A percentile compares a stretch with the other conserved stretches of the same genome.
Evolutionary conservation across 345 rosid genomes (phyloP).

Genomic region (Tarenaya hassleriana): DNA sequence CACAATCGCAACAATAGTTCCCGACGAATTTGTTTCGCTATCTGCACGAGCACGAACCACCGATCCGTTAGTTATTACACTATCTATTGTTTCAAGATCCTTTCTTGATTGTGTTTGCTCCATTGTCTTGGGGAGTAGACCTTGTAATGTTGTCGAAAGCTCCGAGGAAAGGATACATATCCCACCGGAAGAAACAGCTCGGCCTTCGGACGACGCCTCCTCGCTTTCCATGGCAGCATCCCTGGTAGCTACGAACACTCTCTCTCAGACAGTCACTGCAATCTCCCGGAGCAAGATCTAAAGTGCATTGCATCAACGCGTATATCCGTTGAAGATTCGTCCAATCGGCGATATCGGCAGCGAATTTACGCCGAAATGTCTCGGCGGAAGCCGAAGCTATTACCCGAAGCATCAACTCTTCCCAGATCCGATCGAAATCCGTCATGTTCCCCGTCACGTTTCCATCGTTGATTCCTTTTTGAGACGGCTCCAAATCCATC

Average conservation of each 20-base stretch:
- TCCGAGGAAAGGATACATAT: conserved; percentile 18
- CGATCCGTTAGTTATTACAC: background rate
- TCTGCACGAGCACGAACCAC: conserved; percentile 4
- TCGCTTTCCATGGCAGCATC: conserved; percentile 7
- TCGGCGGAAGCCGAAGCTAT: conserved; percentile 4
- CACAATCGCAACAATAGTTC: conserved; percentile 11
- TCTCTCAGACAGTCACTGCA: conserved; percentile 15
- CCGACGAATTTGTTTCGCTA: background rate
- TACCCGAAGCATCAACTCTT: background rate
- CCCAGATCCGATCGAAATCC: conserved; percentile 18
- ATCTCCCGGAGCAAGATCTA: conserved; percentile 17
- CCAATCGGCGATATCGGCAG: conserved; percentile 7
- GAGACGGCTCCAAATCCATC: background rate
- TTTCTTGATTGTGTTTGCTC: background rate
- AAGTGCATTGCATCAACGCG: conserved; percentile 26
- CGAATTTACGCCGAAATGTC: conserved; percentile 11
- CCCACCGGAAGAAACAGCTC: conserved; percentile 32
- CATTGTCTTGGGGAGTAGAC: background rate
- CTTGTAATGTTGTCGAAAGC: conserved; percentile 14
- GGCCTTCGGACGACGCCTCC: conserved; percentile 21
- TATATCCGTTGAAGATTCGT: conserved; percentile 6
- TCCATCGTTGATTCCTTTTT: background rate
- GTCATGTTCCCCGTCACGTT: background rate
- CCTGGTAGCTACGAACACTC: background rate
- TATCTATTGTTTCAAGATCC: conserved; percentile 10